These are phyloP conservation scores for Fusarium protoensiforme DNA, from an alignment of 2,329 filamentous ascomycete species.

Conservation along the genomic window DNA sequence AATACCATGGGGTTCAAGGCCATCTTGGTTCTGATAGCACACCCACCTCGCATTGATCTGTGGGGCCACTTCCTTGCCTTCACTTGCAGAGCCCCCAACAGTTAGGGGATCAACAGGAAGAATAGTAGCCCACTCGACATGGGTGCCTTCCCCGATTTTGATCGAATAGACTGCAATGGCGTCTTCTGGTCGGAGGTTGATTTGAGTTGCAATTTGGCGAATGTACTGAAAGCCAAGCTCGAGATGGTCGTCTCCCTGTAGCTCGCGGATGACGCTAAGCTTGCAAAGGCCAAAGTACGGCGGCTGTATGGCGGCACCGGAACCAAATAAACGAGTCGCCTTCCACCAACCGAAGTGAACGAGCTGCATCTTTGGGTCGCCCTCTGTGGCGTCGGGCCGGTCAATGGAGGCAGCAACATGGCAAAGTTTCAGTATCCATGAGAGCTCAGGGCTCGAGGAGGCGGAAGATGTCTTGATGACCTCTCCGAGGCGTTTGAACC, in stretches of 20 bases:
- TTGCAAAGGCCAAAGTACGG: slow-evolving; percentile 9
- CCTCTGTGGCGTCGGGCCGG: background rate
- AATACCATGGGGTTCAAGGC: too few relatives aligned
- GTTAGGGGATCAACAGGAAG: background rate
- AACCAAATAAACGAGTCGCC: slow-evolving; percentile 2
- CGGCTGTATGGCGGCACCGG: background rate
- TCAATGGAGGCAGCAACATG: background rate
- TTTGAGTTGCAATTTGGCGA: background rate
- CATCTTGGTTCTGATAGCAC: too few relatives aligned
- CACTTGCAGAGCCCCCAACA: background rate
- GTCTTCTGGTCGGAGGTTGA: background rate
- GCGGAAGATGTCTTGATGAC: background rate
- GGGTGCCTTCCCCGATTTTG: background rate
- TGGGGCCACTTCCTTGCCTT: too few relatives aligned
- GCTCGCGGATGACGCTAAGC: background rate
- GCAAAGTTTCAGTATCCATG: slow-evolving; percentile 1
- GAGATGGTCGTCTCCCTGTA: background rate
- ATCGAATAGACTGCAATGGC: background rate
- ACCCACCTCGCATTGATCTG: too few relatives aligned
- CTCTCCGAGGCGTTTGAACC: background rate
- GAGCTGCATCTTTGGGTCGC: background rate
- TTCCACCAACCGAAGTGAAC: slow-evolving; percentile 2
- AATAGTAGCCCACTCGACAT: slow-evolving; percentile 4
- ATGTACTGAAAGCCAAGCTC: slow-evolving; percentile 1
- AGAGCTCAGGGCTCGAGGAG: background rate